Base-by-base conservation (phyloP, 768 basidiomycete genomes). In the Kwoniella mangroviensis region DNA sequence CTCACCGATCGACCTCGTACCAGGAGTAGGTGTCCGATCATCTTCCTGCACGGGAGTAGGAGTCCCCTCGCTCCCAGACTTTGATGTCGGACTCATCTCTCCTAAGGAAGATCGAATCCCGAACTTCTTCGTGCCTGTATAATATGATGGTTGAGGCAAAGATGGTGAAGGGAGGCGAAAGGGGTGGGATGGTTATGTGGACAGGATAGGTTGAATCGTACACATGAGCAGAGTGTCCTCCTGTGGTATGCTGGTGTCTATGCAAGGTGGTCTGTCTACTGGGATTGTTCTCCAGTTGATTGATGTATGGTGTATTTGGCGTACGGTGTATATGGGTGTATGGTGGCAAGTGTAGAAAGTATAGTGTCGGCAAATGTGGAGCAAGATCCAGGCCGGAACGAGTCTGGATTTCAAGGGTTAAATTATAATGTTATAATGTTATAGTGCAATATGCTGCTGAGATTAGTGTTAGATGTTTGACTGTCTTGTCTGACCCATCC, bases 291-390 rank as follows among this genome's bases (percentile, higher is more conserved):
- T 34, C 34, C 6, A 34, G 34, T 34, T 7, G 34, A 34, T 34
- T 0, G 6, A 34, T 34, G 34, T 34, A 34, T 34, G 34, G 34
- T 34, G 34, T 34, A 34, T 34, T 4, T 28, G 58, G 40, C 4
- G 40, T 17, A 15, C 7, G 28, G 28, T 4, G 10, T 19, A 59
- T 19, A 15, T 15, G 26, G 56, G 28, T 58, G 56, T 19, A 34
- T 26, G 17, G 26, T 34, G 56, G 56, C 26, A 34, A 28, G 24
- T 19, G 12, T 28, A 24, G 26, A 21, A 28, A 55, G 6, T 28
- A 19, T 21, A 19, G 19, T 43, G 26, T 65, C 63, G 63, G 63
- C 43, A 55, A 65, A n/a, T 34, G 63, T 65, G 63, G 63, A 65
- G 63, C 63, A 28, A 55, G 40, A 24, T 41, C 34, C 9, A 45